Evolutionary conservation across 2,329 filamentous ascomycete species (phyloP), one percentile per base, ranked within the genome.

Genomic region (Balansia obtecta): DNA sequence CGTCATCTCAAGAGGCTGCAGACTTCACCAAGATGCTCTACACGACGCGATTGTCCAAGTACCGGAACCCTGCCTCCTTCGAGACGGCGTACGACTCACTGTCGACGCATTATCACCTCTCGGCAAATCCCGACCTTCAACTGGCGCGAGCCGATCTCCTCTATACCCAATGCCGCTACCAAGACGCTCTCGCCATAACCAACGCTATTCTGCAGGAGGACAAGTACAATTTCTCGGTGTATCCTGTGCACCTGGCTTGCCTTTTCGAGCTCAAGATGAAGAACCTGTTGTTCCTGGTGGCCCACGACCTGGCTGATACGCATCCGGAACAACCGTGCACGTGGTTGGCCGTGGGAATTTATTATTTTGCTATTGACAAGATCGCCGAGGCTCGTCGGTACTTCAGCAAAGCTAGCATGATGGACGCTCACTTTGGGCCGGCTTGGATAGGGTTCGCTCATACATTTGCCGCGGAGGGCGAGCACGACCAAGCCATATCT

Each of bases 381-480:
- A 88, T 98, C 52, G 86, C 93, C 3, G 93, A 98, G 68, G 90
- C 94, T 10, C 82, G 93, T 11, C 82, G 91, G 39, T 98, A 93
- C 72, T 98, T 98, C 67, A 95, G 88, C 61, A 98, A 98, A 68
- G 87, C 94, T 4, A 95, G 88, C 56, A 86, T 97, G 73, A 91
- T 98, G 83, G 90, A 98, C 62, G 87, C 91, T 7, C 91, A 97
- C 69, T 98, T 95, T 60, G 91, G 91, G 0, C 88, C 93, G 1
- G 93, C 93, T 3, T 98, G 93, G 93, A 97, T 98, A 56, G 93
- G 94, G 1, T 98, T 98, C 63, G 93, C 93, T 1, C 94, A 98
- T 65, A 98, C 93, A 0, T 98, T 98, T 64, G 93, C 93, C 1
- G 90, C 89, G 11, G 93, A 98, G 65, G 93, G 93, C 48, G 93